phyloP scores from a whole-genome alignment of 805 yeast species.

The Saturnispora serradocipensis region DNA sequence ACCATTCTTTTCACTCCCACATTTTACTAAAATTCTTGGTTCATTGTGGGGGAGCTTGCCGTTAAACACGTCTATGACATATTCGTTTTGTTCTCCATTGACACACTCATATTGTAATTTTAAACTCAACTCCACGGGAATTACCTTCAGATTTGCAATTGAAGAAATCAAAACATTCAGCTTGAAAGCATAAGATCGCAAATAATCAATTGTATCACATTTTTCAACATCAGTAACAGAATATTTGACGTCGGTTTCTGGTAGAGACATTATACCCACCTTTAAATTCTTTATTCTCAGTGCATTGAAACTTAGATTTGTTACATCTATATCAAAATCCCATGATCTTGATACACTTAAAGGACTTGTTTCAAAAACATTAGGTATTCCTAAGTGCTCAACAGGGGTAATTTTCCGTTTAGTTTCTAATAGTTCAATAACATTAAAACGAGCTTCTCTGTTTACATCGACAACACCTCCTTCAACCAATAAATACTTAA shows the following conservation, averaged over 20 bases:
- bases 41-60: constrained; percentile 54
- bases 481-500: constrained; percentile 6
- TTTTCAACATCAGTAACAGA: background rate
- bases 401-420: constrained; percentile 3
- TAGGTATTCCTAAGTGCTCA: constrained; percentile 1
- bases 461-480: constrained; percentile 1
- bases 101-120: constrained; percentile 14
- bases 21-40: constrained; percentile 52
- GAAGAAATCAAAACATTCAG: background rate
- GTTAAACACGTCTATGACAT: constrained; percentile 36
- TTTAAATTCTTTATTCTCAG: background rate
- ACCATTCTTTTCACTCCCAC: constrained; percentile 14
- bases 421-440: constrained; percentile 11
- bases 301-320: constrained; percentile 27
- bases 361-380: constrained; percentile 1
- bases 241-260: background rate
- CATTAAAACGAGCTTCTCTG: constrained; percentile 3
- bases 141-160: background rate
- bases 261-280: constrained; percentile 7
- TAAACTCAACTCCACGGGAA: constrained; percentile 17
- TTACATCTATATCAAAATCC: constrained; percentile 5
- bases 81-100: constrained; percentile 22
- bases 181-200: background rate
- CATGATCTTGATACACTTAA: constrained; percentile 15
- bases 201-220: background rate